Evolutionary conservation across 305 asterid genomes (phyloP).

Genomic region (Withania somnifera): DNA sequence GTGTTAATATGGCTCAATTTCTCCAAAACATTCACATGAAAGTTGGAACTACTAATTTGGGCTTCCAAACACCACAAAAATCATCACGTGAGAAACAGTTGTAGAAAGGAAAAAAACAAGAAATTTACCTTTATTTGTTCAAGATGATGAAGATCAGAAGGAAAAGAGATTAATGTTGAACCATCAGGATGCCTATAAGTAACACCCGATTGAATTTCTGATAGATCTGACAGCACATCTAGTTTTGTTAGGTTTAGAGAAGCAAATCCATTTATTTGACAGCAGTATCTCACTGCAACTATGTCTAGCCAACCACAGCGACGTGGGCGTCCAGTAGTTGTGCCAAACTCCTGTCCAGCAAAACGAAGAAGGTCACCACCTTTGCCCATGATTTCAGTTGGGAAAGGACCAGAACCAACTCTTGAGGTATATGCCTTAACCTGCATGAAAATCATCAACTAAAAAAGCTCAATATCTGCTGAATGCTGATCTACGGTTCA

Average conservation of each 20-base stretch:
- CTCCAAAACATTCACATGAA: background rate
- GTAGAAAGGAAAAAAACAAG: background rate
- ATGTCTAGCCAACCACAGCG: conserved; percentile 99
- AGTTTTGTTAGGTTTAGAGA: conserved; percentile 92
- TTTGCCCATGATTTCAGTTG: conserved; percentile 79
- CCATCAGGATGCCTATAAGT: conserved; percentile 52
- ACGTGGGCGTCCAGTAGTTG: conserved; percentile 96
- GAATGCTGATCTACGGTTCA: background rate
- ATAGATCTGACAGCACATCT: conserved; percentile 73
- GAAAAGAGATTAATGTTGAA: conserved; percentile 58
- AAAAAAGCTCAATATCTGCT: background rate
- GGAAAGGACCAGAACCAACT: conserved; percentile 98
- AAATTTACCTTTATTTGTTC: conserved; percentile 62
- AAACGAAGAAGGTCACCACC: conserved; percentile 73
- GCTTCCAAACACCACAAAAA: background rate
- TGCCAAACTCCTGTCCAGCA: conserved; percentile 95
- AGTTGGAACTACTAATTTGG: background rate
- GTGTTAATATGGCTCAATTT: background rate
- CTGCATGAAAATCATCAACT: conserved; percentile 21
- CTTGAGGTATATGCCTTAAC: conserved; percentile 92
- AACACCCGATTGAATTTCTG: conserved; percentile 73
- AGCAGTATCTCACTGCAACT: conserved; percentile 77
- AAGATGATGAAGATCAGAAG: conserved; percentile 58
- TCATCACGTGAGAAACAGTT: background rate
- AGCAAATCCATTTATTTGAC: conserved; percentile 88